These are phyloP conservation scores for Paecilomyces formosus DNA, from an alignment of 2,329 filamentous ascomycete genomes.

Conservation along the genomic window DNA sequence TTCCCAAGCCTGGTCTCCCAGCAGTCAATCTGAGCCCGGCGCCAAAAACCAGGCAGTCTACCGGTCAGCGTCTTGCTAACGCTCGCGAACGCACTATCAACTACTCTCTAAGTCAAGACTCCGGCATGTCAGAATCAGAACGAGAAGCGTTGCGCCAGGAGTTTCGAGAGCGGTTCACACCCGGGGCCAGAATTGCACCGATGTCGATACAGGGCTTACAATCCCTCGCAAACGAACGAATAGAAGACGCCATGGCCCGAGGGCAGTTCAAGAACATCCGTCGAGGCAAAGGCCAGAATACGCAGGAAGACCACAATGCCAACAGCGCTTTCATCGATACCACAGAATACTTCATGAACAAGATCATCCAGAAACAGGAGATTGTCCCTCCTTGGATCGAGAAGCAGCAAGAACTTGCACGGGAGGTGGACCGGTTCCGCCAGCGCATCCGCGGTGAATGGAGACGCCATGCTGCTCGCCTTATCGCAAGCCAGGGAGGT, in stretches of 20 bases:
- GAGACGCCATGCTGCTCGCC: conserved; percentile 71
- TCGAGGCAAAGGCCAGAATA: conserved; percentile 63
- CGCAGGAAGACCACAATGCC: conserved; percentile 68
- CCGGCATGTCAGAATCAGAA: conserved; percentile 61
- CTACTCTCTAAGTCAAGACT: conserved; percentile 48
- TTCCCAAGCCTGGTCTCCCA: conserved; percentile 27
- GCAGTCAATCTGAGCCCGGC: conserved; percentile 40
- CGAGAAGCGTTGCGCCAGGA: conserved; percentile 63
- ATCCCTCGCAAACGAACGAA: conserved; percentile 80
- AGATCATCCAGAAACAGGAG: conserved; percentile 94
- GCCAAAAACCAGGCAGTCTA: conserved; percentile 34
- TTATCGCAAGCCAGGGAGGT: conserved; percentile 72
- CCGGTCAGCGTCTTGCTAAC: conserved; percentile 47
- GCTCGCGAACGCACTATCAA: conserved; percentile 52
- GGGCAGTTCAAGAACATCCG: conserved; percentile 84
- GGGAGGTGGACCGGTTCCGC: conserved; percentile 63
- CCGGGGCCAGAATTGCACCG: conserved; percentile 65
- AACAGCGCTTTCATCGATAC: conserved; percentile 89
- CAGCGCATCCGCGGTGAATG: conserved; percentile 71
- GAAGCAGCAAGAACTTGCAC: conserved; percentile 85
- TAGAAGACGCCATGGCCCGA: conserved; percentile 86
- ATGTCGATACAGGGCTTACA: conserved; percentile 70
- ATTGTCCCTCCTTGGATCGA: conserved; percentile 98
- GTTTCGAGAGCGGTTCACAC: conserved; percentile 72
- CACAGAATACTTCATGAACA: conserved; percentile 97